A percentile compares a stretch with the other conserved stretches of the same genome.
phyloP scores from a whole-genome alignment of 305 asterid species.

The Vinca major region DNA sequence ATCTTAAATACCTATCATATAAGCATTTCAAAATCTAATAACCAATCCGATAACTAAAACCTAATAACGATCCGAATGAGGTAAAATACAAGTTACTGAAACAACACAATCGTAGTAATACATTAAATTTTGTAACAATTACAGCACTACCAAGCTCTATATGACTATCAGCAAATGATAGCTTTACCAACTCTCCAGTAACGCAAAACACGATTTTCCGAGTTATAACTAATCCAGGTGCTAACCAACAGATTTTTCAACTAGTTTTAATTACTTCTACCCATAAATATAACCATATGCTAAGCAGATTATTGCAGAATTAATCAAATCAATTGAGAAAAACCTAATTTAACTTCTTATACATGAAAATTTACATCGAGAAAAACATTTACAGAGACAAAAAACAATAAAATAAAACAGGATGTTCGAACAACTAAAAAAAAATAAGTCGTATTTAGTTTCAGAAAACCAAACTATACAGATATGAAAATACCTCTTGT shows the following conservation, averaged over 20 bases:
- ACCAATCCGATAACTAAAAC: not conserved
- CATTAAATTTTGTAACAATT: not conserved
- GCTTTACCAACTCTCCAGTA: not conserved
- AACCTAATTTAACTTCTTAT: not conserved
- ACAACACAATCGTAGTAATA: not conserved
- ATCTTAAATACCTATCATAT: not conserved
- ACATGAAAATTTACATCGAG: not conserved
- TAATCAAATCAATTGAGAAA: not conserved
- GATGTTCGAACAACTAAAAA: not conserved
- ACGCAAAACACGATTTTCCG: not conserved
- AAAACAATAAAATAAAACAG: not conserved
- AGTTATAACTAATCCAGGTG: not conserved
- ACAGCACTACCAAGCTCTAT: not conserved
- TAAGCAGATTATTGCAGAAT: not conserved
- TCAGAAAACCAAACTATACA: not conserved
- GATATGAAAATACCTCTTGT: constrained; percentile 44
- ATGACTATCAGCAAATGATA: no score
- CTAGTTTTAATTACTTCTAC: not conserved
- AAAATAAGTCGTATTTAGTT: no score
- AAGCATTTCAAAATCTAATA: not conserved
- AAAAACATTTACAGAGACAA: not conserved
- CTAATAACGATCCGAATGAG: not conserved
- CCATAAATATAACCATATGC: not conserved
- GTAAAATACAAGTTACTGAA: not conserved
- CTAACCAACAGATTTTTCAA: not conserved